Evolutionary conservation across 768 basidiomycete species (phyloP).

Genomic region (Cubamyces lactineus): DNA sequence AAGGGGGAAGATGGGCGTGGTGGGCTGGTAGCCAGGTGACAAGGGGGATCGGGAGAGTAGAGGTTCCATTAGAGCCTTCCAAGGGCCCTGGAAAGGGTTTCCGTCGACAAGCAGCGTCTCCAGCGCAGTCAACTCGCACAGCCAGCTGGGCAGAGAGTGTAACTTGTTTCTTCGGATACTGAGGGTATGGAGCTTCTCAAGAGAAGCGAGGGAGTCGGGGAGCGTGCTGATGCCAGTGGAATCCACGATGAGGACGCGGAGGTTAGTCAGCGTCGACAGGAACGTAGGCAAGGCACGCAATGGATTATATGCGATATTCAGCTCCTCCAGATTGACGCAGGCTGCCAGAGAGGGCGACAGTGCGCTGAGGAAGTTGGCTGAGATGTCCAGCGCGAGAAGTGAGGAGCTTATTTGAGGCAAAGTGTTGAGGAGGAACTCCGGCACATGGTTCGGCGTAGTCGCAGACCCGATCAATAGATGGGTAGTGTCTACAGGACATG

Average conservation of each 20-base stretch:
- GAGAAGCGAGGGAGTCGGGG: conserved; percentile 70
- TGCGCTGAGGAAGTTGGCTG: conserved; percentile 81
- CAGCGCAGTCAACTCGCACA: conserved; percentile 82
- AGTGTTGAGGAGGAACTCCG: conserved; percentile 67
- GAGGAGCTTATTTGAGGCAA: conserved; percentile 76
- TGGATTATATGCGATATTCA: conserved; percentile 91
- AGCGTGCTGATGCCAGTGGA: conserved; percentile 79
- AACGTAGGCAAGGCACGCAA: conserved; percentile 91
- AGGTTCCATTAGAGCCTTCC: conserved; percentile 88
- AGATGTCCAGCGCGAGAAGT: conserved; percentile 92
- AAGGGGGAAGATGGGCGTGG: conserved; percentile 61
- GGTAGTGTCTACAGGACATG: conserved; percentile 70
- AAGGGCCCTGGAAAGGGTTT: conserved; percentile 94
- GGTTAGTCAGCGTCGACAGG: conserved; percentile 70
- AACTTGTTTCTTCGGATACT: conserved; percentile 90
- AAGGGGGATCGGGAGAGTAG: conserved; percentile 66
- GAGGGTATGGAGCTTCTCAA: conserved; percentile 85
- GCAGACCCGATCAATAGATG: conserved; percentile 91
- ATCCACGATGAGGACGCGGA: conserved; percentile 93
- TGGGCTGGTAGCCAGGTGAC: conserved; percentile 66
- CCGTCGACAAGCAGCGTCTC: conserved; percentile 92
- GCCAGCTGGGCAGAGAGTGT: conserved; percentile 90
- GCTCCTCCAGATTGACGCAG: conserved; percentile 85
- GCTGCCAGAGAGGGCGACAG: conserved; percentile 82
- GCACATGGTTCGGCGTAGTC: conserved; percentile 74